Evolutionary conservation across 2,329 filamentous ascomycete genomes (phyloP).

Genomic region (Colletotrichum sp.): DNA sequence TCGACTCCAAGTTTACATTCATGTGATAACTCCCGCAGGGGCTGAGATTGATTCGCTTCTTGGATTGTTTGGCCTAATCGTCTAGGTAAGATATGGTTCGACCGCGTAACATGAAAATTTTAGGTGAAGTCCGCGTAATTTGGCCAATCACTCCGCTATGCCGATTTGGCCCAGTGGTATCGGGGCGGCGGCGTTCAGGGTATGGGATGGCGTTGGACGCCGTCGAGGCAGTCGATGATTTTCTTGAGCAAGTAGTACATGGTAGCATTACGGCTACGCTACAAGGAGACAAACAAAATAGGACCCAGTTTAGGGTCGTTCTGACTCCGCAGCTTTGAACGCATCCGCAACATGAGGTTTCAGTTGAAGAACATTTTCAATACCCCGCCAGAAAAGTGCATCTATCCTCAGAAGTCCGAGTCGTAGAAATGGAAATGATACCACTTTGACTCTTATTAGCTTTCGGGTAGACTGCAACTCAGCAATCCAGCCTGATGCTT

Average conservation of each 20-base stretch:
- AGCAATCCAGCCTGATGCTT: slow-evolving; percentile 18
- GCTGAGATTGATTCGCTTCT: background rate
- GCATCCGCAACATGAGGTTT: slow-evolving; percentile 18
- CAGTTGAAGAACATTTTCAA: slow-evolving; percentile 22
- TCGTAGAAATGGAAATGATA: slow-evolving; percentile 21
- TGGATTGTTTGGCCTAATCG: background rate
- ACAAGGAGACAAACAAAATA: fast-evolving
- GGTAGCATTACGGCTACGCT: background rate
- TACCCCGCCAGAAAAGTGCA: slow-evolving; percentile 25
- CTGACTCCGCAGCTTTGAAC: background rate
- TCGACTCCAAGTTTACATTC: too few relatives aligned
- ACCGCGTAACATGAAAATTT: background rate
- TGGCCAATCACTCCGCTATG: background rate
- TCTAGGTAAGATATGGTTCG: background rate
- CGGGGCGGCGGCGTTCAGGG: background rate
- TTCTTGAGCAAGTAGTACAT: slow-evolving; percentile 17
- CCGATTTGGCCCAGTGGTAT: background rate
- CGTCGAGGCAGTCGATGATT: slow-evolving; percentile 30
- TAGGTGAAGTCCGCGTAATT: background rate
- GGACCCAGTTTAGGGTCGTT: background rate
- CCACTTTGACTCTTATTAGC: slow-evolving; percentile 21
- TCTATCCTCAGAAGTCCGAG: slow-evolving; percentile 25
- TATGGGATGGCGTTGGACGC: slow-evolving; percentile 42
- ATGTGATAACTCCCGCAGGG: too few relatives aligned
- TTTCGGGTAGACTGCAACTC: slow-evolving; percentile 19